Evolutionary conservation across 768 basidiomycete genomes (phyloP), one percentile per base, ranked within the genome.

Genomic region (Amanita rimosa): DNA sequence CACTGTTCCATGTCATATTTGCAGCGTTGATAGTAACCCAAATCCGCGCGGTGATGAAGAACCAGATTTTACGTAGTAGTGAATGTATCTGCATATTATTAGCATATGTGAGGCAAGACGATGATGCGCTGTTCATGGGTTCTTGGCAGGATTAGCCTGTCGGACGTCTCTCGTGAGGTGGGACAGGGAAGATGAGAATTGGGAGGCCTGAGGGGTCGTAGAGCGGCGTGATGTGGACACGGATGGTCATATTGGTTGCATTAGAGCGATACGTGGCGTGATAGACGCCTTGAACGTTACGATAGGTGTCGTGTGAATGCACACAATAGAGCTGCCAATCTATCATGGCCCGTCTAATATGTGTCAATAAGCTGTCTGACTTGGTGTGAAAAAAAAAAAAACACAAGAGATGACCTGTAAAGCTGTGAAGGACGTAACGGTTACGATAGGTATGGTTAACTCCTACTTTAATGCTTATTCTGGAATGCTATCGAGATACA

Each of bases 171-270:
- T 42, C 16, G 27, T 49, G 16, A 34, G n/a, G 33, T 43, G 31
- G 31, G 48, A 42, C 48, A 42, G 29, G 19, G 48, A 49, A 49
- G 48, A 19, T 11, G 17, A 33, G 39, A 29, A 40, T 29, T 39
- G 39, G 31, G 37, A 7, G 46, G 36, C 21, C n/a, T 47, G 24
- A 47, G 46, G 27, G 37, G 21, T 13, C 22, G 33, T 24, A 33
- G 31, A 39, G 21, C 40, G 48, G 24, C 40, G 14, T 35, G 39
- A 49, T 39, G 21, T 48, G 36, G 31, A 37, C 36, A 22, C 29
- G 46, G 46, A 49, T 49, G 48, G 48, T 36, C 33, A 49, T 42
- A 49, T 49, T 49, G 46, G 22, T 10, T 38, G 24, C 10, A 14
- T 7, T 41, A 24, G 31, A 34, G 40, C 29, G 17, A 22, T 22